Evolutionary conservation across 2,329 filamentous ascomycete genomes (phyloP).

Genomic region (Colletotrichum simmondsii): DNA sequence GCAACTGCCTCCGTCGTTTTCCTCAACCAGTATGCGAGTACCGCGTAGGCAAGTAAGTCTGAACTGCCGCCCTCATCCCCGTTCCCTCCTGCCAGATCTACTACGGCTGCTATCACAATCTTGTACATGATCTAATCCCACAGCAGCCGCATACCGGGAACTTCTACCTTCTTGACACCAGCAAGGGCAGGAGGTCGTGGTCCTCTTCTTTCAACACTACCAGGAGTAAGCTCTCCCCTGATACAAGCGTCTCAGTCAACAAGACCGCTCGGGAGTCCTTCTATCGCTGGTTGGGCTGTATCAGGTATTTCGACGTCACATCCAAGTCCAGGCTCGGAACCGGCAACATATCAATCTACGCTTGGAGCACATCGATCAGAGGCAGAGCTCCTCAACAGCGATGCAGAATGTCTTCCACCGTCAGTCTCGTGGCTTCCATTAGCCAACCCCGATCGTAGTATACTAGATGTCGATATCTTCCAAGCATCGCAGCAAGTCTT

Average conservation of each 20-base stretch:
- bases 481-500: conserved; percentile 44
- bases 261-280: background rate
- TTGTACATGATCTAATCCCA: background rate
- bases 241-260: conserved; percentile 31
- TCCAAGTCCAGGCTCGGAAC: background rate
- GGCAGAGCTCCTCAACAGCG: background rate
- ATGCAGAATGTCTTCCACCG: background rate
- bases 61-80: too few relatives aligned
- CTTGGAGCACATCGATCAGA: background rate
- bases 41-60: conserved; percentile 40
- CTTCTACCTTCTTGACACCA: conserved; percentile 23
- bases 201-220: conserved; percentile 1
- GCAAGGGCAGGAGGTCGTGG: conserved; percentile 12
- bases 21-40: conserved; percentile 64
- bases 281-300: background rate
- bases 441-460: conserved; percentile 32
- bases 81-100: background rate
- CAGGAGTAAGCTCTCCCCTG: conserved; percentile 35
- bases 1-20: conserved; percentile 63
- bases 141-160: conserved; percentile 26
- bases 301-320: background rate
- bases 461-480: conserved; percentile 40
- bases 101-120: background rate
- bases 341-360: background rate
- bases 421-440: background rate